Percentiles rank a stretch among this genome's conserved stretches.
Conservation (phyloP, 2,329 filamentous ascomycete genomes). For the Neonectria hederae region DNA sequence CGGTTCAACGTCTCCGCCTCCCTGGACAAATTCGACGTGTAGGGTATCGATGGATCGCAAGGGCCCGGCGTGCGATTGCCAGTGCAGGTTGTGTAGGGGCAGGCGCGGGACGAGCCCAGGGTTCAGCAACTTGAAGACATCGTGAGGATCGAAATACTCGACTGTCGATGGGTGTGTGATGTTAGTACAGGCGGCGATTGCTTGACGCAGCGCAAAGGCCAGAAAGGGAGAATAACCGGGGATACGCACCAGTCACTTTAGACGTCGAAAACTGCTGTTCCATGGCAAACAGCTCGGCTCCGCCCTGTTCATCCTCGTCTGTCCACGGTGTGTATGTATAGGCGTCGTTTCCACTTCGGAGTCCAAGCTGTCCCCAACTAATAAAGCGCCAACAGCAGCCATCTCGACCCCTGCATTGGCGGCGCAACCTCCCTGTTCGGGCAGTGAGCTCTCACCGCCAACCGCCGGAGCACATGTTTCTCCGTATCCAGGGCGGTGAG, state of each 20-base stretch:
- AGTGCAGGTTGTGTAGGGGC: constrained; percentile 91
- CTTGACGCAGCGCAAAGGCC: not conserved
- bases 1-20: constrained; percentile 63
- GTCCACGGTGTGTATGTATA: constrained; percentile 31
- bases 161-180: constrained; percentile 61
- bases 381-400: constrained; percentile 20
- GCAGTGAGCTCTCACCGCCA: constrained; percentile 41
- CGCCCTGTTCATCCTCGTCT: constrained; percentile 44
- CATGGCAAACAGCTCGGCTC: constrained; percentile 56
- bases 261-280: constrained; percentile 75
- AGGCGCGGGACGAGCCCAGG: constrained; percentile 81
- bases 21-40: constrained; percentile 85
- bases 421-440: constrained; percentile 28
- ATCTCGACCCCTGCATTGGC: constrained; percentile 24
- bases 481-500: constrained; percentile 43
- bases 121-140: constrained; percentile 84
- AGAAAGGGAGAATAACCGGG: not conserved
- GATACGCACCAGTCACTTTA: constrained; percentile 75
- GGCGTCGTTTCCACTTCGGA: constrained; percentile 23
- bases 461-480: constrained; percentile 41
- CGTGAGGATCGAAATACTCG: constrained; percentile 94
- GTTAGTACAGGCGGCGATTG: constrained; percentile 27
- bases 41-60: constrained; percentile 93
- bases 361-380: constrained; percentile 39
- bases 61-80: constrained; percentile 93